phyloP scores from a whole-genome alignment of 148 eudicot species.

The Silene latifolia region DNA sequence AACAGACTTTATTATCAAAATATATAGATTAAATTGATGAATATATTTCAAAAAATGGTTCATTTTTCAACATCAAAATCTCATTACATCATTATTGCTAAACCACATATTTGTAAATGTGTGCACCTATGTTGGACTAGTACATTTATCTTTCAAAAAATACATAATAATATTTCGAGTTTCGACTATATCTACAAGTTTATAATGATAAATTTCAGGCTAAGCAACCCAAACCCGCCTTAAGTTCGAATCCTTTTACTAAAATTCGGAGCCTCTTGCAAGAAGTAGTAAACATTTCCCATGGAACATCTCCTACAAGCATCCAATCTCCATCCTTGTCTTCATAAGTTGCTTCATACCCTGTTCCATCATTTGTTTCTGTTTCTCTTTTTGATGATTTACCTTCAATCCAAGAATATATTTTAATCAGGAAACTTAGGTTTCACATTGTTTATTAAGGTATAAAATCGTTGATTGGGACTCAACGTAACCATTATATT shows the following conservation, averaged over 20 bases:
- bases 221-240: too few relatives aligned
- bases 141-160: too few relatives aligned
- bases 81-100: too few relatives aligned
- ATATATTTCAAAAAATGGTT: not conserved
- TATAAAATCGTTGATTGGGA: not conserved
- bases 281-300: conserved; percentile 33
- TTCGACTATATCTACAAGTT: too few relatives aligned
- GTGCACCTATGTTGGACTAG: too few relatives aligned
- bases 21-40: too few relatives aligned
- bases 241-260: conserved; percentile 24
- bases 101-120: too few relatives aligned
- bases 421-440: not conserved
- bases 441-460: not conserved
- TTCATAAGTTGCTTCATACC: conserved; percentile 27
- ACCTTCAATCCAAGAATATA: conserved; percentile 2
- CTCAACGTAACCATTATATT: too few relatives aligned
- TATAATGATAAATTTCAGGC: too few relatives aligned
- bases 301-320: conserved; percentile 40
- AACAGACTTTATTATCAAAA: too few relatives aligned
- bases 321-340: conserved; percentile 38
- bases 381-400: not conserved
- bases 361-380: not conserved
- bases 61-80: too few relatives aligned
- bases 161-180: too few relatives aligned
- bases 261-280: conserved; percentile 28